Evolutionary conservation across 139 green algal genomes (phyloP), one percentile per base, ranked within the genome.

Genomic region (Chlamydomonas sphaeroides): DNA sequence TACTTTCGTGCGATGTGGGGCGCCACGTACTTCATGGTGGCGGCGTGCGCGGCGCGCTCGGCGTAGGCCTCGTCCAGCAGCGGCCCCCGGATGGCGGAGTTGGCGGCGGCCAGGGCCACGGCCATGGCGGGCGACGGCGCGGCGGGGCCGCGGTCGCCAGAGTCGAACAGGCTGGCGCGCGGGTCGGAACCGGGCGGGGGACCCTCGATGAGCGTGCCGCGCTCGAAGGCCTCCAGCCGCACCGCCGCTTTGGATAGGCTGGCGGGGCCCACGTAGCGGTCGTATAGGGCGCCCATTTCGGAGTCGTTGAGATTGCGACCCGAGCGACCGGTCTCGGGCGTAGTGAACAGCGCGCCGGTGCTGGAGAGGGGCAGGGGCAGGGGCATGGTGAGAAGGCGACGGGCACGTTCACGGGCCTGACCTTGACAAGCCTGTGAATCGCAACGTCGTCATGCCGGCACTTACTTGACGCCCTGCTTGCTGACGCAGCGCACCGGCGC

Each of bases 1-100:
- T 80, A 80, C 59, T 70, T 70, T 17, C 48, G 45, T 28, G 74
- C 74, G 32, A 80, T 80, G n/a, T 61, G 42, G 4, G 74, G 74
- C 28, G 74, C 38, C 14, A 80, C 41, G 61, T 80, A 80, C 61
- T 80, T 80, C 74, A 80, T 80, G 8, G 41, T 56, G 38, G 38
- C 72, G 23, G 38, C 38, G 36, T 25, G 25, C 10, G 72, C 56
- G 1, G 56, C 56, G 0, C 38, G 56, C 53, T 80, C 38, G 0
- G 21, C 33, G 3, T 33, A 32, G 26, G 32, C 5, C 30, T 38
- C 68, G 28, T 68, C 71, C 53, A 79, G n/a, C 14, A 17, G 35
- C 5, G 56, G 25, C 11, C 32, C 35, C 0, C 49, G 56, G 26
- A 68, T 53, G 14, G n/a, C 5, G 30, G 26, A 20, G 38, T 41